Conservation (phyloP, 176 grass and related monocot species). For the Neostapfia colusana region DNA sequence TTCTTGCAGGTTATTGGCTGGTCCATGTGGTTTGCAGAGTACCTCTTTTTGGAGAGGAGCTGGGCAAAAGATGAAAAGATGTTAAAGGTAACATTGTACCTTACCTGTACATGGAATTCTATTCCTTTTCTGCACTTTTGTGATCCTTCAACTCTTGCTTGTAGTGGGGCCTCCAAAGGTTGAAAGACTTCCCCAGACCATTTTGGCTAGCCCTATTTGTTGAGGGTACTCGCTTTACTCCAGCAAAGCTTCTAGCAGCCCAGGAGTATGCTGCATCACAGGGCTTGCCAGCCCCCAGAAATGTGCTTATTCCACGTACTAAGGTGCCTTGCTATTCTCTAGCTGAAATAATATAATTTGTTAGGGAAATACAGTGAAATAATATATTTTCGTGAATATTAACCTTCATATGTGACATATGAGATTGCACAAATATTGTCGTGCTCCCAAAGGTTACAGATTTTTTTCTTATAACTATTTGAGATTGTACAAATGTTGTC, state of each 20-base stretch:
- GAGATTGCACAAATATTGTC: neutral
- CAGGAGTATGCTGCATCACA: slow-evolving; percentile 91
- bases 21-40: slow-evolving; percentile 93
- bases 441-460: neutral
- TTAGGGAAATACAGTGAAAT: no score
- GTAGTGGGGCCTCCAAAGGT: slow-evolving; percentile 74
- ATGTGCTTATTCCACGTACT: slow-evolving; percentile 94
- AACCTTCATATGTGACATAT: slow-evolving; percentile 6
- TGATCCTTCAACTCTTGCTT: slow-evolving; percentile 16
- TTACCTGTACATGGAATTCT: slow-evolving; percentile 3
- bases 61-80: slow-evolving; percentile 89
- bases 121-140: neutral
- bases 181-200: slow-evolving; percentile 84
- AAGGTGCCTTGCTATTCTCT: slow-evolving; percentile 55
- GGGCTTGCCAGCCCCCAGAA: slow-evolving; percentile 68
- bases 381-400: neutral
- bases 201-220: slow-evolving; percentile 96
- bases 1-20: slow-evolving; percentile 75
- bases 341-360: slow-evolving; percentile 2
- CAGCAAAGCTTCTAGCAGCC: slow-evolving; percentile 74
- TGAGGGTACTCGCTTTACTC: slow-evolving; percentile 83
- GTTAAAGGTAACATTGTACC: slow-evolving; percentile 54
- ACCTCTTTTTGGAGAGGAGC: slow-evolving; percentile 86
- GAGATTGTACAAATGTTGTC: neutral
- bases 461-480: neutral